Base-by-base conservation (phyloP, 2,329 filamentous ascomycete species). In the Ceratocystis huliohia region DNA sequence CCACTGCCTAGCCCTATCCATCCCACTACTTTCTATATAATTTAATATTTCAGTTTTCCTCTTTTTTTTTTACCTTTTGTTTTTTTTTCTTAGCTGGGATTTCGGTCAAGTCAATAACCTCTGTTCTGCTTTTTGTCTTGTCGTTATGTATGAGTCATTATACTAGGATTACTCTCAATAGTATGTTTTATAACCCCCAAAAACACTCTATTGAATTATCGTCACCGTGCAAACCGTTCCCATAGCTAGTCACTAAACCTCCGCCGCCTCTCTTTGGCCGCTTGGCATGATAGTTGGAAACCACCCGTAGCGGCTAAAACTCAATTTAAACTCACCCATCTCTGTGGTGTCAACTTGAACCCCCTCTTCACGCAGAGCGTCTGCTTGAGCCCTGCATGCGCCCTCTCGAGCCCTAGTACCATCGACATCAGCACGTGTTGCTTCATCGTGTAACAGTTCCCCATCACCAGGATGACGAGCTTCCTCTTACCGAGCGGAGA, bases 401-500 rank as follows among this genome's bases (percentile, higher is more conserved):
- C 77, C 74, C 1, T 80, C 79, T 57, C 79, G 78, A 30, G 80
- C 82, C 66, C 81, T 82, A 45, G 1, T 17, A 25, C 2, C 13
- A 6, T 13, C 37, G 28, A 37, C 5, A 28, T 61, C 8, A 61
- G 57, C n/a, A 33, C 25, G 3, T 4, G 17, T 33, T 37, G 10
- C 10, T 41, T 41, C 37, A 41, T 41, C 10, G 37, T 41, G 37
- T 13, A 41, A 41, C 13, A 41, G 37, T 4, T 5, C 37, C 37
- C 10, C 10, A 41, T 41, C 30, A 28, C 22, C 8, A 8, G 20
- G 13, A 53, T 22, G n/a, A 10, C n/a, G 48, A 50, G 22, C n/a
- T 25, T 53, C 25, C 37, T 41, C 70, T 22, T 62, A 93, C 90
- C 92, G 84, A 6, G 88, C 88, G 57, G 91, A 96, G 70, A 97